Evolutionary conservation across 495 filamentous ascomycete species (phyloP).

Genomic region (Elaphomyces granulatus): DNA sequence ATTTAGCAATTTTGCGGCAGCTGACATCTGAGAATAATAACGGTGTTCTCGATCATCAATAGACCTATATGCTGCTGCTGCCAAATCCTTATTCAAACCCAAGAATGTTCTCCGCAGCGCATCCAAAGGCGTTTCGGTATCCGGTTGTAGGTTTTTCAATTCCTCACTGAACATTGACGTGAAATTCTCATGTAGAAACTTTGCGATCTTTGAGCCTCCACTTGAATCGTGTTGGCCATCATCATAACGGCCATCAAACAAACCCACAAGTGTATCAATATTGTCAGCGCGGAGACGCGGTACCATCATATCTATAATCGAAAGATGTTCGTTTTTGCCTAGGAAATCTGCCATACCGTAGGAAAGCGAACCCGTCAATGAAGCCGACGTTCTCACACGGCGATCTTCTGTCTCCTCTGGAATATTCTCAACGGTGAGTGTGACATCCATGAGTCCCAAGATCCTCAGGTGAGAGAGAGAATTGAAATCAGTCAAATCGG

Average conservation of each 20-base stretch:
- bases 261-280: conserved; percentile 74
- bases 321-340: conserved; percentile 83
- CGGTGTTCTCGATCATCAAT: conserved; percentile 54
- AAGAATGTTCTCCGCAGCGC: conserved; percentile 80
- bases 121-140: conserved; percentile 58
- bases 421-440: conserved; percentile 77
- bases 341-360: conserved; percentile 99
- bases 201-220: conserved; percentile 87
- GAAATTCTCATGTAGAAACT: conserved; percentile 92
- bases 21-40: conserved; percentile 52
- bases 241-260: conserved; percentile 86
- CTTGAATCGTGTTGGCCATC: conserved; percentile 70
- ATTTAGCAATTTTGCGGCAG: conserved; percentile 54
- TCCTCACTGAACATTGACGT: conserved; percentile 69
- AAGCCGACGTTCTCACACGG: conserved; percentile 89
- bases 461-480: conserved; percentile 74
- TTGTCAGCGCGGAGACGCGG: conserved; percentile 85
- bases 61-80: conserved; percentile 68
- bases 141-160: conserved; percentile 42
- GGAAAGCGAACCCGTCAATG: conserved; percentile 67
- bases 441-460: conserved; percentile 95
- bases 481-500: conserved; percentile 83
- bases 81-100: conserved; percentile 83
- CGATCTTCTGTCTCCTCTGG: conserved; percentile 93
- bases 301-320: conserved; percentile 94